Conservation (phyloP, 805 yeast genomes). For the Grigorovia yakushimaensis region DNA sequence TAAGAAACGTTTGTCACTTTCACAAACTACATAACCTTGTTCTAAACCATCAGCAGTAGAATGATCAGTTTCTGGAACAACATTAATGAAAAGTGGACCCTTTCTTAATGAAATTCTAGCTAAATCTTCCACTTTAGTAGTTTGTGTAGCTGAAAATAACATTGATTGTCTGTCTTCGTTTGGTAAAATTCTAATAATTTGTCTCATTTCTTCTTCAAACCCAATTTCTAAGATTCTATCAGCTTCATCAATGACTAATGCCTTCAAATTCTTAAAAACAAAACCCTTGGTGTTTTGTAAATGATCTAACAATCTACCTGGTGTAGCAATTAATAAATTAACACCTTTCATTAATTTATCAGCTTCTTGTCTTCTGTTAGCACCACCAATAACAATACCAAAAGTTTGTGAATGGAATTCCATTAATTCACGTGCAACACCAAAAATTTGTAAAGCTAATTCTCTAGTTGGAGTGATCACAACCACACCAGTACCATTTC, state of each 20-base stretch:
- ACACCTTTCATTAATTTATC: conserved; percentile 92
- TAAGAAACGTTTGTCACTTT: conserved; percentile 86
- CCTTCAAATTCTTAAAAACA: conserved; percentile 87
- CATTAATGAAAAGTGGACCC: conserved; percentile 91
- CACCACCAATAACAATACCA: conserved; percentile 97
- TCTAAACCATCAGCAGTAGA: conserved; percentile 96
- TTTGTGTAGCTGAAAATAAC: conserved; percentile 98
- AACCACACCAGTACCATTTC: conserved; percentile 96
- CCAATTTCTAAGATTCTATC: conserved; percentile 96
- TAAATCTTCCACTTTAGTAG: conserved; percentile 95
- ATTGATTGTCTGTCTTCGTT: conserved; percentile 88
- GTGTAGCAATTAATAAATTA: conserved; percentile 88
- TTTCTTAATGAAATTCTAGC: conserved; percentile 92
- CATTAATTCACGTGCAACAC: conserved; percentile 94
- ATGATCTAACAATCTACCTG: conserved; percentile 94
- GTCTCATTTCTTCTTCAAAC: conserved; percentile 97
- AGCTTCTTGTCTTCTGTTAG: conserved; percentile 94
- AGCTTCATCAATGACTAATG: conserved; percentile 94
- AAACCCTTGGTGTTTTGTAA: conserved; percentile 91
- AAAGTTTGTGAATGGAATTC: conserved; percentile 84
- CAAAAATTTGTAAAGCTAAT: conserved; percentile 92
- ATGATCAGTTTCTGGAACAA: conserved; percentile 68
- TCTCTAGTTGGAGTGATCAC: conserved; percentile 97
- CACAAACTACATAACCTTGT: conserved; percentile 98
- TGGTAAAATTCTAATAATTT: conserved; percentile 88